Conservation (phyloP, 2,329 filamentous ascomycete genomes). For the Sporothrix luriei region DNA sequence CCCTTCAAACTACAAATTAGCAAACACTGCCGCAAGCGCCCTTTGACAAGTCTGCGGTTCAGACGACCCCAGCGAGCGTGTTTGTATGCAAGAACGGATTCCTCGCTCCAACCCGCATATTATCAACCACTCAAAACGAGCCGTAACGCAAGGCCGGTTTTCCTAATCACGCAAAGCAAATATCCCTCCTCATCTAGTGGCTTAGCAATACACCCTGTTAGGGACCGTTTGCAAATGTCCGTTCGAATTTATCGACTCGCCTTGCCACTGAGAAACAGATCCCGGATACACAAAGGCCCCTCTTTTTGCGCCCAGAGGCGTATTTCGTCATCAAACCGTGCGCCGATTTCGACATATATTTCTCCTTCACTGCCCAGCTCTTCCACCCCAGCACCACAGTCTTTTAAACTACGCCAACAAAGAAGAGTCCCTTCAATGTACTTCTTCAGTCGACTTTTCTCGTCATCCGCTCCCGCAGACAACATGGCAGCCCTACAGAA, state of each 20-base stretch:
- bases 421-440: conserved; percentile 52
- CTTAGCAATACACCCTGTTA: conserved; percentile 18
- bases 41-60: neutral
- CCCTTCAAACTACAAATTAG: neutral
- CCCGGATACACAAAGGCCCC: conserved; percentile 13
- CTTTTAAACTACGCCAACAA: conserved; percentile 22
- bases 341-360: conserved; percentile 29
- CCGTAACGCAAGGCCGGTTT: neutral
- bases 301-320: conserved; percentile 32
- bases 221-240: conserved; percentile 14
- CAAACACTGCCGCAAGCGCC: conserved; percentile 1
- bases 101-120: neutral
- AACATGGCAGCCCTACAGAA: conserved; percentile 85
- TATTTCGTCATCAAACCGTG: neutral
- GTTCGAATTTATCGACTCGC: neutral
- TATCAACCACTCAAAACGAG: neutral
- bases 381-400: conserved; percentile 25
- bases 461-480: conserved; percentile 56
- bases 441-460: conserved; percentile 73
- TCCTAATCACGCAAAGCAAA: neutral
- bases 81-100: neutral
- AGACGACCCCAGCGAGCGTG: no score
- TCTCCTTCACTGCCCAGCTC: neutral
- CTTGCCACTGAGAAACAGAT: conserved; percentile 2
- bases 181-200: neutral